Base-by-base conservation (phyloP, 2,329 filamentous ascomycete species). In the Metarhizium sp. region DNA sequence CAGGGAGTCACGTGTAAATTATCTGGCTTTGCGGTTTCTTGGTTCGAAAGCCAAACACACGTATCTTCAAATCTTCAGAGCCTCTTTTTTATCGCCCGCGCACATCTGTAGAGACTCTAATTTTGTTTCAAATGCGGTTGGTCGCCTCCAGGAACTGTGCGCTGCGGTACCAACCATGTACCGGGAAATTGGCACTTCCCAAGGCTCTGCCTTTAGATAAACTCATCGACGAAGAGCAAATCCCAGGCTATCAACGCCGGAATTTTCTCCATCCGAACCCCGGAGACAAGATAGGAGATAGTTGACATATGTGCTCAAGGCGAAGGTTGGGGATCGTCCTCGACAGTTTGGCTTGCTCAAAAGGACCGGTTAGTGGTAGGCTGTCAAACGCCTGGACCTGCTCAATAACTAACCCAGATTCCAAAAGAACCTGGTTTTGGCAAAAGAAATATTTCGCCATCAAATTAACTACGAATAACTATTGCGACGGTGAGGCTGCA, bases 381-480 rank as follows among this genome's bases (percentile, higher is more conserved):
- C 16, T 11, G n/a, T 51, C 6, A 14, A 40, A 43, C 40, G 34
- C 40, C 6, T 18, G 40, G 0, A 18, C 13, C 40, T 43, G 6
- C 40, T 43, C 3, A 43, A 43, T 43, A n/a, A 43, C 40, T 18
- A n/a, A 43, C n/a, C 13, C 34, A 43, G 40, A n/a, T 43, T 43
- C 16, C n/a, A 16, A 43, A 43, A 51, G 34, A n/a, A 38, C 14
- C 34, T 51, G 50, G 50, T 42, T 48, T 29, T 8, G 10, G 43
- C 46, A 58, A 14, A 61, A 50, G 25, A 59, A 59, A 29, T 60
- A 60, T 53, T 59, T 60, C 30, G 62, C 61, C 25, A 58, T 64
- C 36, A 64, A 64, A 38, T 62, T 64, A 29, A 59, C 56, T 50
- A 60, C 56, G n/a, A 59, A 60, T 16, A 59, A 60, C 50, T 58